Conservation (phyloP, 2,329 filamentous ascomycete species). For the Arachnomyces sp. region DNA sequence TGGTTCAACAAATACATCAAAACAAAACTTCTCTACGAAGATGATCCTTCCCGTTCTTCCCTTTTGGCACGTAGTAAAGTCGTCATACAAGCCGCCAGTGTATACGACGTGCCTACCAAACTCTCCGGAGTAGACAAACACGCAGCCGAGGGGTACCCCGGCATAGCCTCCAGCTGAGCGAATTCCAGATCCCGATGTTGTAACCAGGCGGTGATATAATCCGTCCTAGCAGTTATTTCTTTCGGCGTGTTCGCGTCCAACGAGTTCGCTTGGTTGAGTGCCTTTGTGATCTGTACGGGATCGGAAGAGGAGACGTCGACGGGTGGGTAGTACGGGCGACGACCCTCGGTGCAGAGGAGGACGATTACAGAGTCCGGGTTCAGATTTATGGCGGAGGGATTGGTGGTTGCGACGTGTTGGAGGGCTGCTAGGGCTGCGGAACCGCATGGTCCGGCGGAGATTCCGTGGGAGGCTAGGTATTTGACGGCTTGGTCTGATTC, state of each 20-base stretch:
- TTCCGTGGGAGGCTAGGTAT: slow-evolving; percentile 42
- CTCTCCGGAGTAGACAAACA: no score
- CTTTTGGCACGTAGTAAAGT: no score
- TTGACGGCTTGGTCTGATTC: slow-evolving; percentile 55
- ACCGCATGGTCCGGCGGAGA: slow-evolving; percentile 57
- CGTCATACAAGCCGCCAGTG: no score
- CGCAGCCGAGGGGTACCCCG: slow-evolving; percentile 33
- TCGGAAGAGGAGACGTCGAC: slow-evolving; percentile 36
- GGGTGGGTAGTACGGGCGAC: slow-evolving; percentile 46
- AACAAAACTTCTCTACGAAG: no score
- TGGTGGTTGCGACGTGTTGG: slow-evolving; percentile 34
- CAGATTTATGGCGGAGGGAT: slow-evolving; percentile 32
- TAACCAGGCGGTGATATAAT: slow-evolving; percentile 45
- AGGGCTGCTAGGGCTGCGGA: slow-evolving; percentile 51
- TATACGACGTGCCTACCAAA: no score
- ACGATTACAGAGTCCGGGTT: slow-evolving; percentile 51
- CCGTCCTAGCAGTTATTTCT: slow-evolving; percentile 37
- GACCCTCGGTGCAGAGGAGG: slow-evolving; percentile 60
- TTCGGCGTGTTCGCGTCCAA: slow-evolving; percentile 38
- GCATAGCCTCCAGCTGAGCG: slow-evolving; percentile 42
- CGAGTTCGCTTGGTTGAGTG: slow-evolving; percentile 44
- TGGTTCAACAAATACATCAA: no score
- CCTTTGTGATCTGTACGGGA: slow-evolving; percentile 36
- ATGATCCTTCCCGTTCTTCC: no score
- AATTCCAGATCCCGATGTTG: slow-evolving; percentile 45